A percentile compares a stretch with the other conserved stretches of the same genome.
Conservation (phyloP, 352 stramenopile species). For the Saprolegnia parasitica region DNA sequence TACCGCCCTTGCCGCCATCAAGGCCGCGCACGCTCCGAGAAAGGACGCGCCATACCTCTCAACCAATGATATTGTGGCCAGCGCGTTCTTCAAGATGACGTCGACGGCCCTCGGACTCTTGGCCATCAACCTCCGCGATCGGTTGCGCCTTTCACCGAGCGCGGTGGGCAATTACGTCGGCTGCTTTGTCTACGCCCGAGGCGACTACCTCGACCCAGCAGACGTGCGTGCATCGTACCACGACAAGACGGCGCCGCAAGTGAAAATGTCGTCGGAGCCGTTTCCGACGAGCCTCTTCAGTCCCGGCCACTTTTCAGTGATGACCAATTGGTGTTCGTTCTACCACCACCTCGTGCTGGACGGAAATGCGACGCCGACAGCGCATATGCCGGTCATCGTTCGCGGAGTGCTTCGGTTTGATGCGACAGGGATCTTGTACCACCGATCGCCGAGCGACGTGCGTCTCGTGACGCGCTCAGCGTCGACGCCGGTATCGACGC, state of each 20-base stretch:
- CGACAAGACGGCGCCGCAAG: neutral
- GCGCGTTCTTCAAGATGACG: neutral
- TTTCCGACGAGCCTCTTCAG: neutral
- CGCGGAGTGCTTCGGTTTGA: too few species aligned
- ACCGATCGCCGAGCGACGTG: too few species aligned
- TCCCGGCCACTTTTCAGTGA: neutral
- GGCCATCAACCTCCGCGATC: neutral
- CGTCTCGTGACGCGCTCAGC: too few species aligned
- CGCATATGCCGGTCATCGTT: too few species aligned
- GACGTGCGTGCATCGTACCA: neutral
- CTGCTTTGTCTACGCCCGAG: neutral
- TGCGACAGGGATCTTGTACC: too few species aligned
- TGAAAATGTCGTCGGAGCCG: neutral
- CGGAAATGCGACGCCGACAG: too few species aligned
- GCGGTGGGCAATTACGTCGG: neutral
- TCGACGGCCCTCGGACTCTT: neutral
- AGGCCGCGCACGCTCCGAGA: neutral
- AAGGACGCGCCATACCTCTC: neutral
- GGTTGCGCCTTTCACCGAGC: neutral
- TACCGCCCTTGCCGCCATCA: neutral
- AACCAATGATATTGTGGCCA: neutral
- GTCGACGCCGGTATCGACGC: too few species aligned
- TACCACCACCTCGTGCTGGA: neutral
- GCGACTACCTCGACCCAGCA: neutral
- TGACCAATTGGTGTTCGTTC: neutral